phyloP scores from a whole-genome alignment of 176 grass and related monocot genomes.

The Carex kokanica region DNA sequence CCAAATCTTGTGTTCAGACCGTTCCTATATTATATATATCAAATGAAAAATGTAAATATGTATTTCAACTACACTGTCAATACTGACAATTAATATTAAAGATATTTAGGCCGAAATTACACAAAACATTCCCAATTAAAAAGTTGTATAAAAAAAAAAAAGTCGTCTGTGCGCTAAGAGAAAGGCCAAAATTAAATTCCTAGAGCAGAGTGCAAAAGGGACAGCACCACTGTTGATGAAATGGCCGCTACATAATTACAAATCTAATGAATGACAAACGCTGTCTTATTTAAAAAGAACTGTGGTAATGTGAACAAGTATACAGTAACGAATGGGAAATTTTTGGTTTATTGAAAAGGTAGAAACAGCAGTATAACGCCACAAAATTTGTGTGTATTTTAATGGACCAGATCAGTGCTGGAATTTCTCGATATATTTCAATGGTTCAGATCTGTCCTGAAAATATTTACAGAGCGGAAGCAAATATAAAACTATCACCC shows the following conservation, averaged over 20 bases:
- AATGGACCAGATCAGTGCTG: no score
- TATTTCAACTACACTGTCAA: background rate
- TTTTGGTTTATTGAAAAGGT: background rate
- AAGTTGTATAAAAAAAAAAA: background rate
- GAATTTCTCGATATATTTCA: no score
- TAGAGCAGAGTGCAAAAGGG: background rate
- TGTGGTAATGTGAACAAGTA: background rate
- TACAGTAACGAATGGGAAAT: background rate
- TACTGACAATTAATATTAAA: background rate
- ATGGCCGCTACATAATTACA: background rate
- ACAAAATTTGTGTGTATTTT: no score
- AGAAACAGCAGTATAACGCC: background rate
- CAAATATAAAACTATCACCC: background rate
- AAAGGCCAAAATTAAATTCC: background rate
- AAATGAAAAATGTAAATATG: no score
- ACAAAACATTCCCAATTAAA: background rate
- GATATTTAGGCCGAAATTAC: background rate
- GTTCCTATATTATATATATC: background rate
- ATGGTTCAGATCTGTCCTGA: no score
- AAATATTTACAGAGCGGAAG: background rate
- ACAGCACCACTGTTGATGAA: background rate
- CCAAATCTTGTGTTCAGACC: background rate
- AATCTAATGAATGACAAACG: background rate
- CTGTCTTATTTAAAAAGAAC: slow-evolving; percentile 5
- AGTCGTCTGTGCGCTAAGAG: background rate